phyloP scores from a whole-genome alignment of 768 basidiomycete genomes.

The Trametes coccinea region DNA sequence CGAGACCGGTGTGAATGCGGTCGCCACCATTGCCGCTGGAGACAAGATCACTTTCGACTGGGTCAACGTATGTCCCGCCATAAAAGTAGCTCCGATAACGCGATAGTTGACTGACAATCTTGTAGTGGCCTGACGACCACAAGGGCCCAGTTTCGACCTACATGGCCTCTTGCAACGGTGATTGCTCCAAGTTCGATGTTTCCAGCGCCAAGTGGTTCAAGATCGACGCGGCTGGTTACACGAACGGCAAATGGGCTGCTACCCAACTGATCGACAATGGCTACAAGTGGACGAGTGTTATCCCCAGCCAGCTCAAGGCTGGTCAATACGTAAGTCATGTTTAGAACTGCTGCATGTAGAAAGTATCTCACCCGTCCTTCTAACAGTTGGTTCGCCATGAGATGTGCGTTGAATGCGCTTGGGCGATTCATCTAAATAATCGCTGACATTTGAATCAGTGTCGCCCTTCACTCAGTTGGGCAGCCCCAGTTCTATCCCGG shows the following conservation, averaged over 20 bases:
- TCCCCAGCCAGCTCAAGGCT: conserved; percentile 42
- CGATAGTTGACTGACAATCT: not conserved
- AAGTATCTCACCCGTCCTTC: not conserved
- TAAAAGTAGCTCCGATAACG: not conserved
- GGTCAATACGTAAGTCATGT: conserved; percentile 49
- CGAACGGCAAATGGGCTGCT: conserved; percentile 44
- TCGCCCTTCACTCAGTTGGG: conserved; percentile 45
- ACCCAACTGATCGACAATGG: conserved; percentile 43
- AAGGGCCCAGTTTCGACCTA: conserved; percentile 52
- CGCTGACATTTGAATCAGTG: conserved; percentile 28
- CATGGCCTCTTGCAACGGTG: conserved; percentile 50
- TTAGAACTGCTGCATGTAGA: not conserved
- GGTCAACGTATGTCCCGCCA: conserved; percentile 40
- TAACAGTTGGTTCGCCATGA: conserved; percentile 48
- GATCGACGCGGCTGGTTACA: conserved; percentile 47
- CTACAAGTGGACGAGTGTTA: conserved; percentile 43
- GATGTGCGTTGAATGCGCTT: conserved; percentile 37
- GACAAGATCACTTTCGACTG: conserved; percentile 45
- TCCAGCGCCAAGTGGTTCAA: conserved; percentile 50
- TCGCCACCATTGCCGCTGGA: conserved; percentile 43
- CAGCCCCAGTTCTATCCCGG: conserved; percentile 50
- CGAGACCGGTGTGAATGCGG: conserved; percentile 30
- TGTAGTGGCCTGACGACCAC: conserved; percentile 41
- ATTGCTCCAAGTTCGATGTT: conserved; percentile 37
- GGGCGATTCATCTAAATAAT: not conserved